phyloP scores from a whole-genome alignment of 768 basidiomycete species.

The Suillus fuscotomentosus region DNA sequence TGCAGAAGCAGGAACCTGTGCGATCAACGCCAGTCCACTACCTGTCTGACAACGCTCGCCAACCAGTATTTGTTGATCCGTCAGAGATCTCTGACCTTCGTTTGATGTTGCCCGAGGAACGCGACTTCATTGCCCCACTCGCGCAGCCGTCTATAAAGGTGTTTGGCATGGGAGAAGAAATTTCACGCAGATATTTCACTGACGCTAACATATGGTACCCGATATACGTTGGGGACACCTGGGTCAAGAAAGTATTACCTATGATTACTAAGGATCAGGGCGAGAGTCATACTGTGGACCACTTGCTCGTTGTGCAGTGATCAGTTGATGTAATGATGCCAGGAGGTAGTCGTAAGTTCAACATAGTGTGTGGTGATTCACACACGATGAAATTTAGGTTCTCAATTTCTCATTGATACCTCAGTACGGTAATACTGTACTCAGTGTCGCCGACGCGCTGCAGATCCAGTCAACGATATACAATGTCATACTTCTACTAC shows the following conservation, averaged over 20 bases:
- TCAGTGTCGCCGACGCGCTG: no score
- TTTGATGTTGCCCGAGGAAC: conserved; percentile 8
- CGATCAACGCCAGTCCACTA: conserved; percentile 13
- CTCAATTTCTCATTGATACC: no score
- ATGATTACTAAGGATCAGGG: background rate
- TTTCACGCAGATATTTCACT: conserved; percentile 10
- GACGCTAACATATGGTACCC: background rate
- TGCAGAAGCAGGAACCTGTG: no score
- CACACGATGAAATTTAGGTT: no score
- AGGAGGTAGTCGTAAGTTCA: background rate
- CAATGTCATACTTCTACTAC: no score
- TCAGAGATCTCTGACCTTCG: conserved; percentile 3
- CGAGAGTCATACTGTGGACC: background rate
- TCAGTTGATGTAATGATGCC: background rate
- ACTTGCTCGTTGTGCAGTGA: background rate
- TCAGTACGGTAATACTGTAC: no score
- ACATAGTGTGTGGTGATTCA: no score
- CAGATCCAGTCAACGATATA: no score
- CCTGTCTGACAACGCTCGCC: conserved; percentile 17
- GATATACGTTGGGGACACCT: conserved; percentile 25
- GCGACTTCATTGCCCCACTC: conserved; percentile 9
- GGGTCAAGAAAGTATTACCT: conserved; percentile 14
- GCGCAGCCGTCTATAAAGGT: conserved; percentile 8
- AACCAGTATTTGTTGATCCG: conserved; percentile 17
- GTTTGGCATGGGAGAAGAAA: conserved; percentile 18